Evolutionary conservation across 1,139 yeast species (phyloP).

Genomic region (Yamadazyma conglobata): DNA sequence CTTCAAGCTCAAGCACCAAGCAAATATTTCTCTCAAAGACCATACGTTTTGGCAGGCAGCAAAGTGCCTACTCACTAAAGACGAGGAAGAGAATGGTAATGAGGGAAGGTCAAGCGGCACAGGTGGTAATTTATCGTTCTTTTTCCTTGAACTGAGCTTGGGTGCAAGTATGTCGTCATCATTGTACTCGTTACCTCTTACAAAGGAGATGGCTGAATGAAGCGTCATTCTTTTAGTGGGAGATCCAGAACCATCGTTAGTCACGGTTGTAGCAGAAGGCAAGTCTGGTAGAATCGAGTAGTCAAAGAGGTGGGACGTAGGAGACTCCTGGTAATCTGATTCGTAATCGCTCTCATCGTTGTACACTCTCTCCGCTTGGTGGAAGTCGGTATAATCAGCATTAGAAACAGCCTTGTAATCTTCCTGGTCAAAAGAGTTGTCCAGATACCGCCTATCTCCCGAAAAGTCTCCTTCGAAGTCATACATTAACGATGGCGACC

Average conservation of each 20-base stretch:
- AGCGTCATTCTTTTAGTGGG: slow-evolving; percentile 20
- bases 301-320: slow-evolving; percentile 33
- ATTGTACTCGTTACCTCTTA: slow-evolving; percentile 13
- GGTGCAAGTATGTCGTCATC: slow-evolving; percentile 10
- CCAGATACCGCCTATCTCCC: background rate
- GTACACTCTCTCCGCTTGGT: slow-evolving; percentile 1
- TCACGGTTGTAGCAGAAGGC: slow-evolving; percentile 17
- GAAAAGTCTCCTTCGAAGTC: slow-evolving; percentile 4
- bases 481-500: slow-evolving; percentile 17
- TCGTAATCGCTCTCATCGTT: slow-evolving; percentile 11
- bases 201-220: slow-evolving; percentile 20
- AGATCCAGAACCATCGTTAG: slow-evolving; percentile 11
- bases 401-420: slow-evolving; percentile 1
- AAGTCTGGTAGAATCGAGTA: slow-evolving; percentile 41
- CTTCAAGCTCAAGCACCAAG: slow-evolving; percentile 48
- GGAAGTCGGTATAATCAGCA: too few species aligned
- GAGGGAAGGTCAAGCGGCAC: slow-evolving; percentile 55
- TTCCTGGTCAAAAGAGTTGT: slow-evolving; percentile 1
- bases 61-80: slow-evolving; percentile 48
- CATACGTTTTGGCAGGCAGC: slow-evolving; percentile 34
- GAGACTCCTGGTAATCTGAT: slow-evolving; percentile 21
- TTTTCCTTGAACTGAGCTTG: slow-evolving; percentile 13
- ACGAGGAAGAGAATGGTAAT: slow-evolving; percentile 53
- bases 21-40: slow-evolving; percentile 41
- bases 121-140: slow-evolving; percentile 39